Percentiles rank a stretch among this genome's conserved stretches.
phyloP scores from a whole-genome alignment of 2,329 filamentous ascomycete species.

The Pseudogymnoascus verrucosus region DNA sequence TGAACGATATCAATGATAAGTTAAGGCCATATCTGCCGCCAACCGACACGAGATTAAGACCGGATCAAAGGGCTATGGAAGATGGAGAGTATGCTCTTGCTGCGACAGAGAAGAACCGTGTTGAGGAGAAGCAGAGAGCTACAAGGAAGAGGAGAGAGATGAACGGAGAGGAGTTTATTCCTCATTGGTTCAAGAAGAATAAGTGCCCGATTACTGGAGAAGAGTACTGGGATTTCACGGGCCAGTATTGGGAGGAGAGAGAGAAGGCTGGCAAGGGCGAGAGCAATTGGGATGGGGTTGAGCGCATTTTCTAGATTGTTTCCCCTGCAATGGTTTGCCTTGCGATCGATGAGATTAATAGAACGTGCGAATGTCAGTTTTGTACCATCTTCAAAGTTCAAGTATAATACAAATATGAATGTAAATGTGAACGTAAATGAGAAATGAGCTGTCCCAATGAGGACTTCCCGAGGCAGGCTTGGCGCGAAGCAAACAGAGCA shows the following conservation, averaged over 20 bases:
- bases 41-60: constrained; percentile 85
- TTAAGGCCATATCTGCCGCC: constrained; percentile 72
- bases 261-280: constrained; percentile 20
- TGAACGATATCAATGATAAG: constrained; percentile 87
- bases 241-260: constrained; percentile 71
- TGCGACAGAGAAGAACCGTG: constrained; percentile 84
- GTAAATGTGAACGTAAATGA: background rate
- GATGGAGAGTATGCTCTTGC: constrained; percentile 95
- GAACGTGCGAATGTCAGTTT: background rate
- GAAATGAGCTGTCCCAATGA: background rate
- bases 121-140: constrained; percentile 85
- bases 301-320: constrained; percentile 25
- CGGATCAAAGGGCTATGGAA: constrained; percentile 97
- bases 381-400: background rate
- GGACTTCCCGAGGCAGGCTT: background rate
- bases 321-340: background rate
- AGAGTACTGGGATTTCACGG: constrained; percentile 82
- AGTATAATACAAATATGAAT: background rate
- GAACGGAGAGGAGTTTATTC: constrained; percentile 70
- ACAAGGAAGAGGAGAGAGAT: constrained; percentile 66
- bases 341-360: background rate
- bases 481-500: constrained; percentile 7
- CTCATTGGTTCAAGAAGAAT: constrained; percentile 75
- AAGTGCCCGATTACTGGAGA: constrained; percentile 75
- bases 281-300: constrained; percentile 25